Base-by-base conservation (phyloP, 495 filamentous ascomycete genomes). In the Hypoxylon perforatum region DNA sequence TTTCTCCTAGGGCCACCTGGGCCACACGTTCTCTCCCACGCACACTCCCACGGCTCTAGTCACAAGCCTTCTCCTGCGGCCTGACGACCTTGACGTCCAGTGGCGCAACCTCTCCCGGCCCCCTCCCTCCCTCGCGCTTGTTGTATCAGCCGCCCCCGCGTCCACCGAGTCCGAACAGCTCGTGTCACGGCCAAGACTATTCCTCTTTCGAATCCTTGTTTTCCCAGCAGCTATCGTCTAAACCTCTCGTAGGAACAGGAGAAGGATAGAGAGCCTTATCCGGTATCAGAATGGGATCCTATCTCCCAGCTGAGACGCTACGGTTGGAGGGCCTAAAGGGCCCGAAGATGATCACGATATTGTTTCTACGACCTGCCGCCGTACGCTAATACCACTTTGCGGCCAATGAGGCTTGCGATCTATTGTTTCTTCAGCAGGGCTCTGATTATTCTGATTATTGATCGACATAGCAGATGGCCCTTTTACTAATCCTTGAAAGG, bases 181-280 rank as follows among this genome's bases (percentile, higher is more conserved):
- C 60, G 46, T 65, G 66, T 57, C 33, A 57, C 52, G 57, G 66
- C 66, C 66, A 69, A 69, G 66, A 61, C 61, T 38, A 52, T 57
- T 56, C 65, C 38, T 44, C 7, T 19, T 18, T 4, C 41, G 17
- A 41, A 44, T 44, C 17, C 41, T 44, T 18, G 41, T 9, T 60
- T 60, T 59, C 46, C n/a, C 33, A 30, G 25, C 51, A n/a, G 30
- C 39, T 17, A 45, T 36, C 50, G 25, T 45, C 25, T 28, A 35
- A 33, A 5, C 3, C 30, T 33, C 11, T 10, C 8, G 8, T 9
- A 33, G 30, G 11, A 5, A 5, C 11, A 33, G 30, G 30, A 33
- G 30, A 33, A n/a, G 22, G 33, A 36, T 30, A 36, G 35, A 49
- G 1, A n/a, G 23, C 39, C 48, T n/a, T 47, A 53, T 56, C 66